Conservation (phyloP, 2,329 filamentous ascomycete genomes). For the Trichoderma simmonsii region DNA sequence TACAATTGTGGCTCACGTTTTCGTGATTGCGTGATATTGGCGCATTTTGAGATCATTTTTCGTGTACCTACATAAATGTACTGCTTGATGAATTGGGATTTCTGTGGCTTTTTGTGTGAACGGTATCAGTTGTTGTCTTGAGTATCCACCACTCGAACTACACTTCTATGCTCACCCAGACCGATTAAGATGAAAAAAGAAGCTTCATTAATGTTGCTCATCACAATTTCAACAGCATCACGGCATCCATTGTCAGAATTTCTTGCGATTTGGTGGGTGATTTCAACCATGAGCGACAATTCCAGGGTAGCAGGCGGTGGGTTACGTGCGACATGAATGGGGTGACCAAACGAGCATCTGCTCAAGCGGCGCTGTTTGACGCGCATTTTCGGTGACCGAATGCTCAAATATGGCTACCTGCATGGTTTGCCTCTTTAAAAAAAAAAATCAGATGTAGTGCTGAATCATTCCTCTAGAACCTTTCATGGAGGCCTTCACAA, state of each 20-base stretch:
- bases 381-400: background rate
- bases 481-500: background rate
- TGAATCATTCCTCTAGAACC: background rate
- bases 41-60: background rate
- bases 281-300: background rate
- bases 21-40: background rate
- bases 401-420: background rate
- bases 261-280: background rate
- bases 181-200: background rate
- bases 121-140: rapidly evolving
- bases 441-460: background rate
- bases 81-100: background rate
- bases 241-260: background rate
- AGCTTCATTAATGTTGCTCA: background rate
- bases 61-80: background rate
- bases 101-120: background rate
- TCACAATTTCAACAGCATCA: too few relatives aligned
- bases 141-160: background rate
- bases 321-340: background rate
- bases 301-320: background rate
- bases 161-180: background rate
- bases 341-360: background rate
- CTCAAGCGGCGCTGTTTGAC: too few relatives aligned
- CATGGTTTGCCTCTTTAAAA: background rate
- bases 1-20: background rate